phyloP scores from a whole-genome alignment of 2,329 filamentous ascomycete genomes.

The Claviceps africana region DNA sequence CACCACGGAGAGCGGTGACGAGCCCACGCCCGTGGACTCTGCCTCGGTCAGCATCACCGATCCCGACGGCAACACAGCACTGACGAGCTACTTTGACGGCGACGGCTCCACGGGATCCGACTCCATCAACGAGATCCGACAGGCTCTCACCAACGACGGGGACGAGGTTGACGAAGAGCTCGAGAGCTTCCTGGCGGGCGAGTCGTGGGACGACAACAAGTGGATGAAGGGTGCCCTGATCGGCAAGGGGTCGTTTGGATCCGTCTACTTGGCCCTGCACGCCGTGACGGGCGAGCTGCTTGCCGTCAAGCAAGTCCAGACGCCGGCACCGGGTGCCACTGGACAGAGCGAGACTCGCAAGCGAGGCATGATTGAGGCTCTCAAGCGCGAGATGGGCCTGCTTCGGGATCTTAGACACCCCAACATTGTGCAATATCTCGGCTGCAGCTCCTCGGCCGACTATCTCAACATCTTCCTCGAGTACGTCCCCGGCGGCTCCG shows the following conservation, averaged over 20 bases:
- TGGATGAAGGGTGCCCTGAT: constrained; percentile 99
- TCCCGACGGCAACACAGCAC: constrained; percentile 54
- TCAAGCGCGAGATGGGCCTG: constrained; percentile 92
- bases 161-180: constrained; percentile 85
- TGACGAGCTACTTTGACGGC: constrained; percentile 77
- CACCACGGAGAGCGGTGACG: constrained; percentile 59
- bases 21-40: constrained; percentile 26
- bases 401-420: constrained; percentile 87
- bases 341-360: constrained; percentile 79
- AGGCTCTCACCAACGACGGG: constrained; percentile 77
- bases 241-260: constrained; percentile 91
- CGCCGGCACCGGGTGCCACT: constrained; percentile 63
- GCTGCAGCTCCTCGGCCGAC: constrained; percentile 79
- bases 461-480: constrained; percentile 99
- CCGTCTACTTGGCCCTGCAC: constrained; percentile 87
- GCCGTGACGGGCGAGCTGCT: constrained; percentile 94
- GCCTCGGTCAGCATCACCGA: constrained; percentile 61
- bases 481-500: constrained; percentile 93
- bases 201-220: constrained; percentile 92
- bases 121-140: constrained; percentile 70
- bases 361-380: constrained; percentile 93
- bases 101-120: constrained; percentile 56
- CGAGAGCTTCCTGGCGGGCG: constrained; percentile 76
- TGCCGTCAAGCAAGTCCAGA: constrained; percentile 95
- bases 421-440: constrained; percentile 96